Evolutionary conservation across 768 basidiomycete genomes (phyloP).

Genomic region (Grammothele lineata): DNA sequence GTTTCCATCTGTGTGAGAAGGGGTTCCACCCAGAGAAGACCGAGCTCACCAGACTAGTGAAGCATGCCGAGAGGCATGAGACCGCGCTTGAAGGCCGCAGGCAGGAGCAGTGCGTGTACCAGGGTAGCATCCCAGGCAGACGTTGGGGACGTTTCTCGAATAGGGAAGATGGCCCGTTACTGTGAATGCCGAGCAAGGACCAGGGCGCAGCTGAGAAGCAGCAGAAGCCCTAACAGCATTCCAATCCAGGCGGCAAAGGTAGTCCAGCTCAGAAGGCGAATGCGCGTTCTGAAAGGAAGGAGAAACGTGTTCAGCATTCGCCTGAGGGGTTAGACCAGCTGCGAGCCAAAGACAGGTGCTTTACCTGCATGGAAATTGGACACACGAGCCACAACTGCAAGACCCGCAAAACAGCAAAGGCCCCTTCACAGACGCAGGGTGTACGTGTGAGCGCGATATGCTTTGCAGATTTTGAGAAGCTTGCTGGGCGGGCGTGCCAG

Average conservation of each 20-base stretch:
- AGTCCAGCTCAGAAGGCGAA: not conserved
- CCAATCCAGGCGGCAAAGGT: no score
- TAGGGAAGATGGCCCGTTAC: no score
- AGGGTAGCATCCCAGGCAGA: not conserved
- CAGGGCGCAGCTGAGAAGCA: no score
- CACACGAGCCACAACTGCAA: conserved; percentile 7
- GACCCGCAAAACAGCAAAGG: conserved; percentile 2
- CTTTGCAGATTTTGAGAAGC: not conserved
- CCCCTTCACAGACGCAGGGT: not conserved
- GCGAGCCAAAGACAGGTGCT: conserved; percentile 9
- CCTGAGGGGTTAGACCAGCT: not conserved
- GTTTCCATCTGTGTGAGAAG: conserved; percentile 19
- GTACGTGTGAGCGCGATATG: not conserved
- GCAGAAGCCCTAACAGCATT: no score
- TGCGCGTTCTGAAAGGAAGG: no score
- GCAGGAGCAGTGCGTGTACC: not conserved
- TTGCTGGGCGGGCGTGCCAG: not conserved
- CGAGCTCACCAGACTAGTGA: not conserved
- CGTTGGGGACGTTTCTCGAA: not conserved
- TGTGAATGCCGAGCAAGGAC: no score
- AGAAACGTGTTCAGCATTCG: not conserved
- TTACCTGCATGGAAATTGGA: conserved; percentile 10
- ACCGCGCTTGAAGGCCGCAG: not conserved
- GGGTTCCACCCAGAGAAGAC: conserved; percentile 7
- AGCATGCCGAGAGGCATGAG: not conserved